Base-by-base conservation (phyloP, 169 alveolate species). In the Amoebophrya sp. region DNA sequence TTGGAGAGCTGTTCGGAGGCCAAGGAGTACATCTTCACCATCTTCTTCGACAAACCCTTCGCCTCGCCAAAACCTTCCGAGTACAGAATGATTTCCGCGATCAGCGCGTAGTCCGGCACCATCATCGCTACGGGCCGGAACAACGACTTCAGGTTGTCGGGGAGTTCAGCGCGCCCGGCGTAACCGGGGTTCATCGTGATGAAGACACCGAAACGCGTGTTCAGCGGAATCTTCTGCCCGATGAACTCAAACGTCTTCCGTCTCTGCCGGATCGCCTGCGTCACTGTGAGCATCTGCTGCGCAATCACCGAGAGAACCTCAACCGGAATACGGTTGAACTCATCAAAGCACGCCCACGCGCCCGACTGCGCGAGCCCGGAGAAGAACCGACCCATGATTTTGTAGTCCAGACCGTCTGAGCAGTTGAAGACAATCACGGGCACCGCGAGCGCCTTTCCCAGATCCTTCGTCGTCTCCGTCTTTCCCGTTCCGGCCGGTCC, bases 401-500 rank as follows among this genome's bases (percentile, higher is more conserved):
- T 96, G 91, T 96, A 95, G 90, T 93, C 94, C 89, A 92, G 92
- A 23, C 92, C 91, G 39, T 97, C 99, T 13, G 98, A 96, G 93
- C 99, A 97, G 89, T 98, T 98, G 94, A 97, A 97, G 38, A 97
- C 99, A 90, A 98, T 95, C 92, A 99, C 97, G 41, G 96, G 97
- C 94, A 95, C 95, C 4, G 99, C 99, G 41, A 97, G 93, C 34
- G 97, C 97, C 91, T 97, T 97, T 15, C 99, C 98, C 78, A 98
- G 95, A 92, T 98, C 99, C 94, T 98, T 98, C 87, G 98, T 97
- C 0, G 98, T 95, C 94, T 98, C 99, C 4, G 99, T 98, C 93
- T 98, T 98, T 4, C 99, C 99, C 0, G 99, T 97, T 0, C 99
- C 99, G 0, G 99, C 99, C 0, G 99, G 99, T 0, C 99, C 99